Evolutionary conservation across 2,329 filamentous ascomycete species (phyloP).

Genomic region (Fusarium nisikadoi): DNA sequence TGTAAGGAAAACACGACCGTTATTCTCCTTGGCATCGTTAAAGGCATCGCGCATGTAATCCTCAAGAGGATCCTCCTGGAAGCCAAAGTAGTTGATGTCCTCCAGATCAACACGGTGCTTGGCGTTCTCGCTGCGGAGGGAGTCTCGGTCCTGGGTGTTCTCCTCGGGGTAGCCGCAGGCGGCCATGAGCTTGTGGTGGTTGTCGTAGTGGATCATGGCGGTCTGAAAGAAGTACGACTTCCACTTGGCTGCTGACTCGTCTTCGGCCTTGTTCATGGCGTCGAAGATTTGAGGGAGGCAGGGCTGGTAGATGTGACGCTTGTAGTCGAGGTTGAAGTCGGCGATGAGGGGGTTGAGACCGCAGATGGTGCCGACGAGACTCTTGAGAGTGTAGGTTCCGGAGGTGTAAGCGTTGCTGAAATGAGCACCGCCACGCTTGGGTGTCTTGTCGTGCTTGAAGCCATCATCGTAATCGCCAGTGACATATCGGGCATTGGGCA

Average conservation of each 20-base stretch:
- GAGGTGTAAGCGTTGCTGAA: constrained; percentile 55
- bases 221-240: constrained; percentile 49
- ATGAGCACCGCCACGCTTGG: constrained; percentile 52
- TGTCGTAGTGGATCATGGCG: constrained; percentile 49
- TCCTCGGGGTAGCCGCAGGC: constrained; percentile 46
- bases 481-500: constrained; percentile 47
- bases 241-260: constrained; percentile 40
- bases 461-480: constrained; percentile 52
- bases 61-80: constrained; percentile 47
- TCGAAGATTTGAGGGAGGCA: constrained; percentile 55
- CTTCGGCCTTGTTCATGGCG: constrained; percentile 46
- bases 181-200: constrained; percentile 47
- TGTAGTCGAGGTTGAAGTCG: constrained; percentile 56
- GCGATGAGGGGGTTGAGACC: constrained; percentile 54
- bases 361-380: constrained; percentile 54
- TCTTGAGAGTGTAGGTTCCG: constrained; percentile 57
- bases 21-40: constrained; percentile 42
- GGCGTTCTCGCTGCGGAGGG: constrained; percentile 43
- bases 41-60: constrained; percentile 50
- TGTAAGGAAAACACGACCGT: constrained; percentile 48
- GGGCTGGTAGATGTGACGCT: constrained; percentile 56
- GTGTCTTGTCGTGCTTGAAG: constrained; percentile 41
- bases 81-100: constrained; percentile 52
- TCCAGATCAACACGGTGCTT: constrained; percentile 46
- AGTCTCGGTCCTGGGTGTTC: constrained; percentile 45